Base-by-base conservation (phyloP, 176 grass and related monocot genomes). In the Ensete ventricosum region DNA sequence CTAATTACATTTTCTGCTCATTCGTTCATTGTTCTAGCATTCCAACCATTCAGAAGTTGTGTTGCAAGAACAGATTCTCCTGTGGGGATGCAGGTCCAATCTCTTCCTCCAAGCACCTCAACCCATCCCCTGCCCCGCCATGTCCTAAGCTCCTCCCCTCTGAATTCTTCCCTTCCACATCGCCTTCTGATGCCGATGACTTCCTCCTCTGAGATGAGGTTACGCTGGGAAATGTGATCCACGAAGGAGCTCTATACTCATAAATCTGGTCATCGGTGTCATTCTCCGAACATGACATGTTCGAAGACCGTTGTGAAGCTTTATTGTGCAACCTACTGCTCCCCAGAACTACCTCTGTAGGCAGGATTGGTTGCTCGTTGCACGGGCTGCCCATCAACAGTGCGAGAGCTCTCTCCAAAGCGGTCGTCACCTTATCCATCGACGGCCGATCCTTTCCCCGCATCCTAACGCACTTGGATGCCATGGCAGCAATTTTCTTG, bases 391-490 rank as follows among this genome's bases (percentile, higher is more conserved):
- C 94, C 94, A 98, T 93, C 81, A 98, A 73, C 54, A 93, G 75
- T 12, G 88, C 94, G 34, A 98, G 90, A 55, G 94, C 87, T 73
- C 91, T 83, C 78, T 98, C 94, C 14, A 98, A 74, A 53, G 90
- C 84, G 2, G 94, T 98, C 34, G 94, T 98, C 53, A 98, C 94
- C 84, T 91, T 98, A 80, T 98, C 94, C 94, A 98, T 98, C 0
- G 90, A 98, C 17, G 88, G 94, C 2, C 90, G 75, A 20, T 98
- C 94, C 82, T 89, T 98, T n/a, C 90, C 90, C 65, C 94, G 80
- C 94, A 98, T 98, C 81, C 94, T 93, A 12, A 93, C 94, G 74
- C 94, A 98, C 75, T 93, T 98, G 69, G 82, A 93, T 13, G 94
- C 94, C 62, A 93, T 84, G 10, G 84, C 83, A 24, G 94, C 90